phyloP scores from a whole-genome alignment of 2,329 filamentous ascomycete species.

The Colletotrichum scovillei region DNA sequence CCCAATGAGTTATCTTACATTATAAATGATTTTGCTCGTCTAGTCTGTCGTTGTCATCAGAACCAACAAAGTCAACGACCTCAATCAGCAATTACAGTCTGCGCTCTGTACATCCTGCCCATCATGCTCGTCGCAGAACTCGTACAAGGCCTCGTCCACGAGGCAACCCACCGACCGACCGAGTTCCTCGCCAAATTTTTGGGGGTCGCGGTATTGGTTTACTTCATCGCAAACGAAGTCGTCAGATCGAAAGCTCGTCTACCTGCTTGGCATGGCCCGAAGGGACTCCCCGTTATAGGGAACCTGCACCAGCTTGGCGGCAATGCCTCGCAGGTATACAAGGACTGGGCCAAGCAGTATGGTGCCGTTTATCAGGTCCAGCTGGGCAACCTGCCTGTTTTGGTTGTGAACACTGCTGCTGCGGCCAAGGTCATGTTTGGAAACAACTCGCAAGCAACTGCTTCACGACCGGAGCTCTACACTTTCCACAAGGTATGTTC shows the following conservation, averaged over 20 bases:
- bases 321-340: conserved; percentile 51
- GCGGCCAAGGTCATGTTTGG: conserved; percentile 74
- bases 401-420: conserved; percentile 75
- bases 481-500: conserved; percentile 58
- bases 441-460: conserved; percentile 72
- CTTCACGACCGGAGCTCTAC: conserved; percentile 74
- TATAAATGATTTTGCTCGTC: background rate
- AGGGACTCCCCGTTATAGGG: conserved; percentile 64
- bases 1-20: background rate
- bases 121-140: conserved; percentile 43
- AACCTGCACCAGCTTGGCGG: conserved; percentile 65
- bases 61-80: background rate
- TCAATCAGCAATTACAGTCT: background rate
- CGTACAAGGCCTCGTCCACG: conserved; percentile 34
- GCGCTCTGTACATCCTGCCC: background rate
- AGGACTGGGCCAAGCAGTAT: conserved; percentile 43
- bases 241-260: conserved; percentile 57
- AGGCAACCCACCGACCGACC: conserved; percentile 38
- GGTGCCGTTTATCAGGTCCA: conserved; percentile 48
- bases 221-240: conserved; percentile 60
- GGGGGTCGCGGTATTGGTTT: conserved; percentile 48
- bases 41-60: background rate
- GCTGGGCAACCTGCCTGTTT: conserved; percentile 63
- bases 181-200: conserved; percentile 25
- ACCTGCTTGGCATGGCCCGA: conserved; percentile 57